Conservation (phyloP, 2,329 filamentous ascomycete species). For the Teratosphaeria epicoccoides region DNA sequence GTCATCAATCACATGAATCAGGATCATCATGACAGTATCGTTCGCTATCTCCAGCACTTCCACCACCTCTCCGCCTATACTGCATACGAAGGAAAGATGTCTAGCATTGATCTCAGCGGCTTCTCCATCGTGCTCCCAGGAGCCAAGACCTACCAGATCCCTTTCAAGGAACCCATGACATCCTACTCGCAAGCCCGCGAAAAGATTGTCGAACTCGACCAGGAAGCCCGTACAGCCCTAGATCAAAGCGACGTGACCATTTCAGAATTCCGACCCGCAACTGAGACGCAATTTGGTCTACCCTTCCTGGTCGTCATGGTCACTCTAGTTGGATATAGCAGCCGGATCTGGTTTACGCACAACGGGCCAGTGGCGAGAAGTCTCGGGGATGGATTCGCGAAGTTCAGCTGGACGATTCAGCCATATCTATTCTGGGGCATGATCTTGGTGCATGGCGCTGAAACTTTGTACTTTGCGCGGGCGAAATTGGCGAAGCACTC, state of each 20-base stretch:
- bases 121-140: constrained; percentile 51
- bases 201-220: constrained; percentile 63
- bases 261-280: constrained; percentile 42
- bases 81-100: constrained; percentile 50
- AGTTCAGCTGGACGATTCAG: constrained; percentile 49
- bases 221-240: constrained; percentile 48
- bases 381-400: constrained; percentile 46
- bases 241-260: constrained; percentile 48
- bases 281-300: constrained; percentile 37
- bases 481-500: constrained; percentile 41
- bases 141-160: constrained; percentile 40
- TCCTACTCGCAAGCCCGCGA: constrained; percentile 56
- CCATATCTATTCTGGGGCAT: constrained; percentile 49
- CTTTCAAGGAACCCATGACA: constrained; percentile 60
- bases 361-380: constrained; percentile 32
- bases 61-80: constrained; percentile 45
- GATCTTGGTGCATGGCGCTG: constrained; percentile 52
- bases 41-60: constrained; percentile 68
- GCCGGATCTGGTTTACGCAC: constrained; percentile 42
- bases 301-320: constrained; percentile 46
- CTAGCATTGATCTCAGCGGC: constrained; percentile 52
- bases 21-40: constrained; percentile 65
- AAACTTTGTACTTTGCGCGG: constrained; percentile 43
- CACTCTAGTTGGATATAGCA: constrained; percentile 43
- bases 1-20: constrained; percentile 80